These are phyloP conservation scores for Rhizopogon vinicolor DNA, from an alignment of 768 basidiomycete genomes.

Conservation along the genomic window DNA sequence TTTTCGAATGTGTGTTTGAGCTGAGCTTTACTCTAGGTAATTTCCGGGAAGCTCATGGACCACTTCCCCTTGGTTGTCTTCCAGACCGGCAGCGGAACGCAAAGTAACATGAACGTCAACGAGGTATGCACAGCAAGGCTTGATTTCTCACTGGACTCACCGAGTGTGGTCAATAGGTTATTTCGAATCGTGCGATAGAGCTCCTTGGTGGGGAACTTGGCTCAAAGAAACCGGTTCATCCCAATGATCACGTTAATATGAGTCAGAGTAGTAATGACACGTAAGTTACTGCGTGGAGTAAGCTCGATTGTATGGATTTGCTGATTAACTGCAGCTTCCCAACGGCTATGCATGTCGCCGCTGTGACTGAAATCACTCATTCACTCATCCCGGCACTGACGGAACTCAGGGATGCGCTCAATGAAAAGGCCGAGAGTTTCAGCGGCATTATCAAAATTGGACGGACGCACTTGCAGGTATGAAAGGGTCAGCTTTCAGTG, in stretches of 20 bases:
- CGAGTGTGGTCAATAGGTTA: slow-evolving; percentile 52
- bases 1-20: neutral
- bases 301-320: neutral
- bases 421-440: slow-evolving; percentile 78
- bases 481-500: neutral
- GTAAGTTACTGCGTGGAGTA: slow-evolving; percentile 39
- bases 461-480: slow-evolving; percentile 88
- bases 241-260: slow-evolving; percentile 99
- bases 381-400: slow-evolving; percentile 81
- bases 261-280: slow-evolving; percentile 99
- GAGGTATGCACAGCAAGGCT: slow-evolving; percentile 49
- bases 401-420: slow-evolving; percentile 79
- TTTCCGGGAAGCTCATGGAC: slow-evolving; percentile 89
- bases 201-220: slow-evolving; percentile 92
- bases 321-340: slow-evolving; percentile 65
- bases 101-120: slow-evolving; percentile 99
- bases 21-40: slow-evolving; percentile 58
- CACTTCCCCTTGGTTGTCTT: slow-evolving; percentile 99
- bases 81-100: slow-evolving; percentile 98
- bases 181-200: slow-evolving; percentile 98
- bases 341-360: slow-evolving; percentile 98
- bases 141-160: neutral
- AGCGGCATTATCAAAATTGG: slow-evolving; percentile 97
- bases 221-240: slow-evolving; percentile 95
- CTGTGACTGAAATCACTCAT: slow-evolving; percentile 80